Conservation (phyloP, 768 basidiomycete species). For the Boletales sp. region DNA sequence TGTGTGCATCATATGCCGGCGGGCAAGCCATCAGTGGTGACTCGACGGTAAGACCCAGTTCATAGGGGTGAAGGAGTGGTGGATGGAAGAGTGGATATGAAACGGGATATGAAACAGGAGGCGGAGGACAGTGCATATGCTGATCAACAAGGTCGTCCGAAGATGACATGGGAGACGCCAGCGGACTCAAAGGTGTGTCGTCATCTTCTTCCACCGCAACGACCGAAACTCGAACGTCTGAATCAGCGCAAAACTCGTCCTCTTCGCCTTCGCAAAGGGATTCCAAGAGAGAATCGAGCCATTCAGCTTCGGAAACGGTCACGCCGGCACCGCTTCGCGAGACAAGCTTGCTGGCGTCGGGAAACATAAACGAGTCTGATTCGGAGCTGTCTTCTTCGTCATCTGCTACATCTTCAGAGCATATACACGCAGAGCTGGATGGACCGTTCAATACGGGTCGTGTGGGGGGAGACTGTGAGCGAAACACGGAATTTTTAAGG, state of each 20-base stretch:
- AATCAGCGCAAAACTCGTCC: conserved; percentile 49
- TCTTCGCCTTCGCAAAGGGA: conserved; percentile 69
- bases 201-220: conserved; percentile 62
- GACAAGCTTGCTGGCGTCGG: conserved; percentile 63
- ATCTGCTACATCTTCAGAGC: conserved; percentile 39
- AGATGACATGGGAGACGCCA: conserved; percentile 69
- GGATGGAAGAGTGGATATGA: conserved; percentile 65
- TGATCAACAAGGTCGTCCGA: conserved; percentile 68
- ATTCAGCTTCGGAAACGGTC: conserved; percentile 64
- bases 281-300: conserved; percentile 81
- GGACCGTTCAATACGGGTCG: conserved; percentile 23
- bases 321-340: conserved; percentile 29
- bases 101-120: conserved; percentile 56
- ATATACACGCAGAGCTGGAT: conserved; percentile 25
- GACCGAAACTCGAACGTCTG: conserved; percentile 45
- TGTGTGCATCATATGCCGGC: conserved; percentile 49
- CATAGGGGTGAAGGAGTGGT: conserved; percentile 51
- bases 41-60: conserved; percentile 42
- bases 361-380: conserved; percentile 75
- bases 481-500: conserved; percentile 78
- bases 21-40: conserved; percentile 40
- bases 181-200: conserved; percentile 50
- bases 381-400: conserved; percentile 53
- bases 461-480: conserved; percentile 44
- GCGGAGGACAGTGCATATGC: conserved; percentile 45